Conservation (phyloP, 2,329 filamentous ascomycete species). For the Grosmannia clavigera region DNA sequence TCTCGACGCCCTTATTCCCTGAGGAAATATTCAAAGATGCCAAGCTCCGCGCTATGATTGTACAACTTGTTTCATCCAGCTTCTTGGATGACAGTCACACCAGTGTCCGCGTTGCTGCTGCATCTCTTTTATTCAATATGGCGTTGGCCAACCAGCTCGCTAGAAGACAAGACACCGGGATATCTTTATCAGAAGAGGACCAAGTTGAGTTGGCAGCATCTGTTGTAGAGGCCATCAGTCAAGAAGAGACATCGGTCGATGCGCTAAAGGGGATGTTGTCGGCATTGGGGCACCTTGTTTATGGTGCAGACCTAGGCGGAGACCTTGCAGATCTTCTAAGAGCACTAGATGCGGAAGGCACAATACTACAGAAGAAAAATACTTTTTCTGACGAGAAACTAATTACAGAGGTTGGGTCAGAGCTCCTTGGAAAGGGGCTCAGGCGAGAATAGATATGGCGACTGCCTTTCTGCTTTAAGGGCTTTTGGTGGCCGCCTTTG, state of each 20-base stretch:
- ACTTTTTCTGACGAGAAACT: slow-evolving; percentile 45
- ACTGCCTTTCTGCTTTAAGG: not conserved
- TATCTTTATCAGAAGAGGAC: slow-evolving; percentile 47
- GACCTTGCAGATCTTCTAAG: slow-evolving; percentile 70
- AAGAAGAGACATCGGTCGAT: slow-evolving; percentile 51
- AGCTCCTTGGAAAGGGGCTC: slow-evolving; percentile 39
- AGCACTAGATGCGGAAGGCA: slow-evolving; percentile 61
- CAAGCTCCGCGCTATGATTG: slow-evolving; percentile 43
- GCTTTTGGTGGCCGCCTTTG: too few species aligned
- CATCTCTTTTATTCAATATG: slow-evolving; percentile 75
- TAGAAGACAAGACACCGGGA: not conserved
- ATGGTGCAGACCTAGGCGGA: slow-evolving; percentile 55
- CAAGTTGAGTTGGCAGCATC: slow-evolving; percentile 76
- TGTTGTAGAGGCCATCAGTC: slow-evolving; percentile 57
- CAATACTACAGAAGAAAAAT: slow-evolving; percentile 45
- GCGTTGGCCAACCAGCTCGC: slow-evolving; percentile 49
- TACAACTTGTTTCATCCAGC: slow-evolving; percentile 60
- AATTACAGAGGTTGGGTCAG: slow-evolving; percentile 39
- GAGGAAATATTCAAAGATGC: slow-evolving; percentile 45
- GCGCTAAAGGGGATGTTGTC: slow-evolving; percentile 66
- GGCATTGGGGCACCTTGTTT: slow-evolving; percentile 64
- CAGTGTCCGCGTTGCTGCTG: slow-evolving; percentile 67
- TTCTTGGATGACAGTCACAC: slow-evolving; percentile 66
- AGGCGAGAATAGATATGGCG: not conserved
- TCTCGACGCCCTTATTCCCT: slow-evolving; percentile 60